Conservation (phyloP, 257 asterid genomes). For the Oldenlandia corymbosa region DNA sequence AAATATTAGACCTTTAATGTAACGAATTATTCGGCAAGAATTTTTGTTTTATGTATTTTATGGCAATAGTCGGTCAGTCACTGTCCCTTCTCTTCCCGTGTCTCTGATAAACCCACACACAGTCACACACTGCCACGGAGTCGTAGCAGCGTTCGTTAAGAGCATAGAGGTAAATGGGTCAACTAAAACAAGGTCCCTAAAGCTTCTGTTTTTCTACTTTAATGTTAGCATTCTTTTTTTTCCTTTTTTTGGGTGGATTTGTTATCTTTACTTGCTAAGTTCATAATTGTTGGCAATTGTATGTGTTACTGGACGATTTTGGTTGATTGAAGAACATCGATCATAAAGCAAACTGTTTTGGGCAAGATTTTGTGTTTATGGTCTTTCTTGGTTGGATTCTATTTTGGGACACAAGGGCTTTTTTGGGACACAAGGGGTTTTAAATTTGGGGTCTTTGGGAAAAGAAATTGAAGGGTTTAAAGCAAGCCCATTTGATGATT, state of each 20-base stretch:
- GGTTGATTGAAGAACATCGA: no score
- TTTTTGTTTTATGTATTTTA: no score
- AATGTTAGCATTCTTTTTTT: conserved; percentile 12
- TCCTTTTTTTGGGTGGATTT: background rate
- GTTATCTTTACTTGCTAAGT: background rate
- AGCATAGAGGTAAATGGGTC: background rate
- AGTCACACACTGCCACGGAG: conserved; percentile 7
- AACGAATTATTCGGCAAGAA: no score
- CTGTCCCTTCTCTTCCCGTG: conserved; percentile 34
- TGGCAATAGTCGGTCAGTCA: conserved; percentile 35
- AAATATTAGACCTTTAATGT: no score
- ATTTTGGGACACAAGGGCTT: no score
- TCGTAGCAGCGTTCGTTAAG: no score
- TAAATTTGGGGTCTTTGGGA: no score
- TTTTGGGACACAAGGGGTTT: background rate
- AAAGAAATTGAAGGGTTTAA: background rate
- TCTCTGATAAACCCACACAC: conserved; percentile 18
- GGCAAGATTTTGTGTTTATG: background rate
- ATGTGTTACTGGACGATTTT: background rate
- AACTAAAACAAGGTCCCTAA: background rate
- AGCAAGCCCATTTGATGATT: background rate
- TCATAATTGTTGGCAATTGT: background rate
- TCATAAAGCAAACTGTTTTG: background rate
- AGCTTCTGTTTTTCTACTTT: background rate
- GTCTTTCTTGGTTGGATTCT: background rate